These are phyloP conservation scores for Xenoacremonium recifei DNA, from an alignment of 2,329 filamentous ascomycete genomes.

Conservation along the genomic window DNA sequence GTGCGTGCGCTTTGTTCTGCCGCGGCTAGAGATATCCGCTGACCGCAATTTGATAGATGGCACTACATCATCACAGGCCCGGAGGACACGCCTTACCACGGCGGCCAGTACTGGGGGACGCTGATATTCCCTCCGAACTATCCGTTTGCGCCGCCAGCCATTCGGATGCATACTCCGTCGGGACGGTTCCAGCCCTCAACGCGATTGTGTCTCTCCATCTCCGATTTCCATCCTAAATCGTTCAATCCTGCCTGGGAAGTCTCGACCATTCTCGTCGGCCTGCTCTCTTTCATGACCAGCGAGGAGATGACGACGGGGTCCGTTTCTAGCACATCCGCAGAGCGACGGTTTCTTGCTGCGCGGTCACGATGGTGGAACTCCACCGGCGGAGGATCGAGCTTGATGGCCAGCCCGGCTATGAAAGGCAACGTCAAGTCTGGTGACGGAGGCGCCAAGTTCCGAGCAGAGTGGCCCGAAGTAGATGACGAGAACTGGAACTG, in stretches of 20 bases:
- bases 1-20: slow-evolving; percentile 44
- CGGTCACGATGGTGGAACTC: slow-evolving; percentile 95
- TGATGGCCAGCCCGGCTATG: slow-evolving; percentile 48
- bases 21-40: slow-evolving; percentile 3
- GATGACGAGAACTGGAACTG: slow-evolving; percentile 89
- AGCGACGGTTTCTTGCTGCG: slow-evolving; percentile 75
- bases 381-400: slow-evolving; percentile 78
- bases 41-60: slow-evolving; percentile 56
- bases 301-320: slow-evolving; percentile 98
- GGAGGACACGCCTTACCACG: slow-evolving; percentile 88
- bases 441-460: slow-evolving; percentile 89
- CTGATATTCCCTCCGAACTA: slow-evolving; percentile 95
- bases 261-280: slow-evolving; percentile 89
- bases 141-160: slow-evolving; percentile 93
- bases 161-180: slow-evolving; percentile 97
- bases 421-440: slow-evolving; percentile 87
- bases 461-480: slow-evolving; percentile 83
- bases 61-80: slow-evolving; percentile 95
- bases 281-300: slow-evolving; percentile 96
- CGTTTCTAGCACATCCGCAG: slow-evolving; percentile 71
- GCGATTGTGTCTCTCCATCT: slow-evolving; percentile 90
- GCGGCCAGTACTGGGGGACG: slow-evolving; percentile 97
- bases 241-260: slow-evolving; percentile 99
- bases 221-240: slow-evolving; percentile 94
- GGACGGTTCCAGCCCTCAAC: slow-evolving; percentile 94